These are phyloP conservation scores for Stemphylium beticola DNA, from an alignment of 2,329 filamentous ascomycete species.

Conservation along the genomic window DNA sequence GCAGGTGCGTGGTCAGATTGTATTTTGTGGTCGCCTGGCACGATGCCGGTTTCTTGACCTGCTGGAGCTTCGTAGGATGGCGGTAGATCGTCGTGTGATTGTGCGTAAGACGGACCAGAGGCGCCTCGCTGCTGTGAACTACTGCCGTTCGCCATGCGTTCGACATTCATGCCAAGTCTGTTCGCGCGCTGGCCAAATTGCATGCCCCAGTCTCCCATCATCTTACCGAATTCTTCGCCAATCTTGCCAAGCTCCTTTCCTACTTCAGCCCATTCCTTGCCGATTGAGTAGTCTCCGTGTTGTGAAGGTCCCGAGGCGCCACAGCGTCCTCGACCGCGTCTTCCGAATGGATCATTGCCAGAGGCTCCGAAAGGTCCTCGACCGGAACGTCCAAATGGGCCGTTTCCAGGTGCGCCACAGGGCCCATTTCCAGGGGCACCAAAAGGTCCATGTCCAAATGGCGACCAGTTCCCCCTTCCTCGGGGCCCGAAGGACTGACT, in stretches of 20 bases:
- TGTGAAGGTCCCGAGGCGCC: constrained; percentile 12
- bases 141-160: constrained; percentile 10
- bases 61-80: constrained; percentile 20
- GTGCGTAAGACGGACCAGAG: background rate
- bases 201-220: constrained; percentile 37
- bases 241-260: constrained; percentile 20
- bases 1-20: background rate
- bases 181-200: constrained; percentile 37
- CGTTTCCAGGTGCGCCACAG: constrained; percentile 16
- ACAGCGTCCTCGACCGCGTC: constrained; percentile 3
- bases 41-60: constrained; percentile 29
- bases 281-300: background rate
- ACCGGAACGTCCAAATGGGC: constrained; percentile 15
- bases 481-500: background rate
- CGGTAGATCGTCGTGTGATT: constrained; percentile 20
- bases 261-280: constrained; percentile 15
- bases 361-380: constrained; percentile 10
- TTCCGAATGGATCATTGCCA: constrained; percentile 8
- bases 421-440: constrained; percentile 14
- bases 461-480: constrained; percentile 18
- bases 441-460: no score
- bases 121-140: background rate
- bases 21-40: constrained; percentile 14
- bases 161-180: constrained; percentile 28
- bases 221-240: constrained; percentile 44